Evolutionary conservation across 1,284 basidiomycete genomes (phyloP).

Genomic region (Ceratorhiza oryzae-sativae): DNA sequence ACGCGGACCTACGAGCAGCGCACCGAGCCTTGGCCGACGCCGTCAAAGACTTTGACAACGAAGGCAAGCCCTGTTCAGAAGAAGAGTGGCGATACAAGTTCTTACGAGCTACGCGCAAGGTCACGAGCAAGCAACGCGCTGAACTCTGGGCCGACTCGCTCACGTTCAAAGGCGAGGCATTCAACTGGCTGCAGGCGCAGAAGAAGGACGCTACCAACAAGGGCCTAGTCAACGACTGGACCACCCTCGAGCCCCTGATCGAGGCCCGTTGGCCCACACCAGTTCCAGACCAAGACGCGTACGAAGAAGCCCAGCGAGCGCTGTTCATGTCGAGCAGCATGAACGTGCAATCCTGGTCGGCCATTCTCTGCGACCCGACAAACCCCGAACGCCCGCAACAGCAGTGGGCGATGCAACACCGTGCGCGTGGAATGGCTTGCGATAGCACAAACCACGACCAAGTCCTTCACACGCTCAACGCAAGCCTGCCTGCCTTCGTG

Average conservation of each 20-base stretch:
- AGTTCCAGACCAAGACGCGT: too few relatives aligned
- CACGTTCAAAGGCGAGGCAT: slow-evolving; percentile 11
- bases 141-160: slow-evolving; percentile 3
- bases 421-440: neutral
- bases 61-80: neutral
- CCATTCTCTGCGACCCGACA: too few relatives aligned
- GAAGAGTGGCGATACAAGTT: slow-evolving; percentile 3
- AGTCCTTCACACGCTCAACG: neutral
- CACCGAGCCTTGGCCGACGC: neutral
- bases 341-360: too few relatives aligned
- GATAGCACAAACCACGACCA: neutral
- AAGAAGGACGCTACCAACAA: neutral
- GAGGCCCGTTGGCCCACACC: slow-evolving; percentile 9
- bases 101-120: neutral
- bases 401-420: neutral
- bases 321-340: too few relatives aligned
- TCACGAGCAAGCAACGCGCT: neutral
- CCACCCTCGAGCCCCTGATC: slow-evolving; percentile 5
- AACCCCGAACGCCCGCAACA: neutral
- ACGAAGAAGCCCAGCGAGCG: too few relatives aligned
- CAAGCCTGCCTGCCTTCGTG: neutral
- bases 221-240: neutral
- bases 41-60: slow-evolving; percentile 3
- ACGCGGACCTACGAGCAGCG: slow-evolving; percentile 11
- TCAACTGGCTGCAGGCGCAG: neutral